Percentiles rank a stretch among this genome's conserved stretches.
Conservation (phyloP, 768 basidiomycete species). For the Candolleomyces aberdarensis region DNA sequence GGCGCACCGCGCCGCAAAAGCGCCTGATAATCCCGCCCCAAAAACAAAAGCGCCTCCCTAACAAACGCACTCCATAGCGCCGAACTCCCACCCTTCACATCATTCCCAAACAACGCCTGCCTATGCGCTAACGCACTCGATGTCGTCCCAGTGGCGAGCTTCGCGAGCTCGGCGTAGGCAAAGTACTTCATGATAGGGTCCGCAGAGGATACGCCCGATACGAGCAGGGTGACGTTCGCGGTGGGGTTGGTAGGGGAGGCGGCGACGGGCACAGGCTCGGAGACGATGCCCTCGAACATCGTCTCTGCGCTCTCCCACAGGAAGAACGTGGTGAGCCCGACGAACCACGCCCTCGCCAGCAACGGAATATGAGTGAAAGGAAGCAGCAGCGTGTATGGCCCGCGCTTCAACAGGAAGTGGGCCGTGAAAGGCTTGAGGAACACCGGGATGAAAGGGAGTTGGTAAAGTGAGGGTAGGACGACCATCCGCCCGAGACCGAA, state of each 20-base stretch:
- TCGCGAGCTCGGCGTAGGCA: slow-evolving; percentile 62
- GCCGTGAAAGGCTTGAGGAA: slow-evolving; percentile 59
- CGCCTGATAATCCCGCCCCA: slow-evolving; percentile 69
- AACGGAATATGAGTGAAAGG: slow-evolving; percentile 44
- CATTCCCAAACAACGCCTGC: slow-evolving; percentile 61
- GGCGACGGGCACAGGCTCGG: slow-evolving; percentile 28
- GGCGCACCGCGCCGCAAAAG: slow-evolving; percentile 58
- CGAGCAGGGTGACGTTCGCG: slow-evolving; percentile 30
- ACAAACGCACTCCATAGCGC: slow-evolving; percentile 61
- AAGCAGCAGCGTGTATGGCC: slow-evolving; percentile 51
- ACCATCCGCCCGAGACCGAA: slow-evolving; percentile 47
- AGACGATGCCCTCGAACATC: slow-evolving; percentile 56
- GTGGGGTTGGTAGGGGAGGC: slow-evolving; percentile 40
- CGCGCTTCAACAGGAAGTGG: slow-evolving; percentile 50
- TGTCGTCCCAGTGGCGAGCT: slow-evolving; percentile 44
- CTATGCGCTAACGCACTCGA: slow-evolving; percentile 41
- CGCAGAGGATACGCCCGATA: slow-evolving; percentile 61
- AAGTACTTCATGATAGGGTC: slow-evolving; percentile 56
- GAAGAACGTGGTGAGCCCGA: slow-evolving; percentile 49
- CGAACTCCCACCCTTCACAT: slow-evolving; percentile 48
- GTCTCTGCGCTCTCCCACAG: slow-evolving; percentile 64
- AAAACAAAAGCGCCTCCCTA: slow-evolving; percentile 54
- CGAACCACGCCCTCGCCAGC: slow-evolving; percentile 43
- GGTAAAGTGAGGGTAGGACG: slow-evolving; percentile 49
- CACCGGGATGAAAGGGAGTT: slow-evolving; percentile 48